Evolutionary conservation across 257 asterid genomes (phyloP), one percentile per base, ranked within the genome.

Genomic region (Handroanthus guayacan): DNA sequence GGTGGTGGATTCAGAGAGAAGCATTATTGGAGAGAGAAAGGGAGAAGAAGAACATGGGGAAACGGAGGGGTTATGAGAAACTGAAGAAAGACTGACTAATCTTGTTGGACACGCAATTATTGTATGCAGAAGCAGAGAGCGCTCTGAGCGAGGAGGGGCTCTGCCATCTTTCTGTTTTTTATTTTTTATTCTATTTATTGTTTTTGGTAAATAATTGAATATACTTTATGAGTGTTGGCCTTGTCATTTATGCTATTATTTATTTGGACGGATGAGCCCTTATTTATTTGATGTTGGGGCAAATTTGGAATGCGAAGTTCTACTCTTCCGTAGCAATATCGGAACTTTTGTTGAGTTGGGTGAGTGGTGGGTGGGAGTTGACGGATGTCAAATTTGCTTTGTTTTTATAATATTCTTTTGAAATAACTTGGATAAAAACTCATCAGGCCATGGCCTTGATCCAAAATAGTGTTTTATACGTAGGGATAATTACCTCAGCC

Each of bases 61-160:
- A 77, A 77, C 71, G 72, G 38, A 14, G 74, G 84, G 66, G 70
- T 64, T 54, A 58, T 65, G 78, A 31, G 72, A 25, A 25, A 20
- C 69, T 62, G 79, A 71, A 71, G n/a, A 8, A 38, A 16, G 58
- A 66, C 76, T 80, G 81, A 67, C 74, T 75, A 75, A 75, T 78
- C 83, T 84, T 84, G 84, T 36, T 81, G 82, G 84, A 63, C 84
- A 80, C 69, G 84, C 79, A 72, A 81, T 86, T 75, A 86, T 86
- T 83, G 89, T 78, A 80, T 75, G 84, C 82, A 67, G 81, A 1
- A 25, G 81, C 82, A 81, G 88, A 74, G 83, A 69, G 82, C 72
- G 37, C 76, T 75, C 58, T 38, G 83, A 70, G 69, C 84, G 75
- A 82, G 79, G 74, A 51, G 55, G 56, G 50, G 43, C 72, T 57